Evolutionary conservation across 441 rosid species (phyloP), one percentile per base, ranked within the genome.

Genomic region (Gossypium trilobum): DNA sequence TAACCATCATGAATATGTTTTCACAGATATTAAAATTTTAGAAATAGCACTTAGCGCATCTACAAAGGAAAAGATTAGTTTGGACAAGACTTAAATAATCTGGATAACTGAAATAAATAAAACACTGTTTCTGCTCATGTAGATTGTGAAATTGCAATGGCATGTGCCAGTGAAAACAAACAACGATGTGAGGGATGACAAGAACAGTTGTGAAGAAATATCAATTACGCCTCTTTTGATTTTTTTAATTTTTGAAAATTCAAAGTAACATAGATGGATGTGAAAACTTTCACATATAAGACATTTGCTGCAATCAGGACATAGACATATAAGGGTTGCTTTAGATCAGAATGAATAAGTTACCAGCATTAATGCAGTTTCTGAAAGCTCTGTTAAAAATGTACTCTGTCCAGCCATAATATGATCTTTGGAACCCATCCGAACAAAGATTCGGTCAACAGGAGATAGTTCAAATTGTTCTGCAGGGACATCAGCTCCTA

Each of bases 401-500:
- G 99, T 95, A 84, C 99, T 95, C 78, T 92, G 93, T 68, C 96
- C 97, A 20, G 95, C 86, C 95, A 95, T 89, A 22, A 92, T 92
- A 78, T 92, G 93, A 87, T 95, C 98, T 83, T 87, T 93, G 68
- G 97, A 97, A 78, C 98, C 99, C 99, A 93, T 91, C 71, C 98
- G 87, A 22, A 95, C 98, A 84, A 88, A 93, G 33, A 95, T 93
- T 72, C 84, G 84, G 78, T 95, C 98, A 64, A 91, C 93, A 71
- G 92, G 94, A 7, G 96, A 87, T 73, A 95, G 79, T 81, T 86
- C 86, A 74, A 95, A 87, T 77, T 86, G 90, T 82, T 93, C 94
- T 8, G 96, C 99, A 46, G 98, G 97, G 52, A 88, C 98, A 83
- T 90, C 89, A 70, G 97, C 98, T 73, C 98, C 99, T 54, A 95